Percentiles rank a stretch among this genome's conserved stretches.
These are phyloP conservation scores for Cystofilobasidium ferigula DNA, from an alignment of 768 basidiomycete species.

Conservation along the genomic window DNA sequence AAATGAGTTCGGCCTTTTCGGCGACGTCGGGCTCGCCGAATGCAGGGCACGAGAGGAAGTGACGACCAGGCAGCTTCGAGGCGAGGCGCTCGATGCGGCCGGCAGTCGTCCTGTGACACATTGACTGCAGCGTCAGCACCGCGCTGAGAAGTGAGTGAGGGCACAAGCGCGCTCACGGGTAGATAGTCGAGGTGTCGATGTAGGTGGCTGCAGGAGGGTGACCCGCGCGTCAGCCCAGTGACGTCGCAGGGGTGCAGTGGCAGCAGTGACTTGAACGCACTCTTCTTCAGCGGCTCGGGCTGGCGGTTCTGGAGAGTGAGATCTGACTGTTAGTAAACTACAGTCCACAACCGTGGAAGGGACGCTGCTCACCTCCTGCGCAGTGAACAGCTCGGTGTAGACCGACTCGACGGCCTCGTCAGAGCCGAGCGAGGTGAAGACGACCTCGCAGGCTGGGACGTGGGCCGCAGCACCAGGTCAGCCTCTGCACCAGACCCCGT, in stretches of 20 bases:
- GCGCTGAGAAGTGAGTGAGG: slow-evolving; percentile 43
- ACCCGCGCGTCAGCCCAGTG: too few species aligned
- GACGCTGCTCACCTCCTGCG: slow-evolving; percentile 46
- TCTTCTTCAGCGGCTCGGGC: neutral
- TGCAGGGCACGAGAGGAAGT: slow-evolving; percentile 64
- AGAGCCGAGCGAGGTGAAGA: slow-evolving; percentile 60
- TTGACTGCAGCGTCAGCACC: neutral
- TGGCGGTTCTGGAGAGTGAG: neutral
- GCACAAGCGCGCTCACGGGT: neutral
- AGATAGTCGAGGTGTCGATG: slow-evolving; percentile 19
- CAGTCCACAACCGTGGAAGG: neutral
- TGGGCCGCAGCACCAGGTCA: slow-evolving; percentile 4
- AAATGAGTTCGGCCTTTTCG: slow-evolving; percentile 53
- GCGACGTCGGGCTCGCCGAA: slow-evolving; percentile 56
- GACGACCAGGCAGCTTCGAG: slow-evolving; percentile 49
- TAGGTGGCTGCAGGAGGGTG: too few species aligned
- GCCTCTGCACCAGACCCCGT: neutral
- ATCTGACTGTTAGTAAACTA: neutral
- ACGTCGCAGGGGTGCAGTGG: too few species aligned
- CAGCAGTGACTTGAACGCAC: too few species aligned
- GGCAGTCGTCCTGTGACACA: slow-evolving; percentile 28
- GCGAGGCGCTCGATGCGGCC: slow-evolving; percentile 53
- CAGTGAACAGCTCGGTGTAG: slow-evolving; percentile 52
- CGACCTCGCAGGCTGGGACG: slow-evolving; percentile 50
- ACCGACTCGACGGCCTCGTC: slow-evolving; percentile 59